These are phyloP conservation scores for Cytospora mali DNA, from an alignment of 2,329 filamentous ascomycete species.

Conservation along the genomic window DNA sequence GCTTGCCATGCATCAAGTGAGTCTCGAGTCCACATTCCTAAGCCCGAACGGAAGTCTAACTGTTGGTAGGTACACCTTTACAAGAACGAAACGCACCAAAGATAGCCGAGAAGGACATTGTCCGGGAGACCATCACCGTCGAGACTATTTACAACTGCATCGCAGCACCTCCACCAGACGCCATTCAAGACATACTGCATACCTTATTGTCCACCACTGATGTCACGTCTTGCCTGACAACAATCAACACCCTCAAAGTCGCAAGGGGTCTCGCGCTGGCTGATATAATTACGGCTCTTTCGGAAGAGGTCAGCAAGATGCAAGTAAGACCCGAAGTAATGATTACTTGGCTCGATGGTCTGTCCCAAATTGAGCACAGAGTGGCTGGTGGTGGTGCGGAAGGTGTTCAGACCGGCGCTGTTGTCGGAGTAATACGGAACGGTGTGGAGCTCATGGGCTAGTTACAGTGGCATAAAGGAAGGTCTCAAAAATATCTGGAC, in stretches of 20 bases:
- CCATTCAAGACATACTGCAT: slow-evolving; percentile 80
- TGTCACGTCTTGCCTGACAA: slow-evolving; percentile 84
- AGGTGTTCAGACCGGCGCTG: slow-evolving; percentile 84
- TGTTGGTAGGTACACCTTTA: slow-evolving; percentile 65
- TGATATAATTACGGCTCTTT: slow-evolving; percentile 86
- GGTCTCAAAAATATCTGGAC: not conserved
- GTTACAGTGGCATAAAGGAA: not conserved
- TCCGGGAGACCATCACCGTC: slow-evolving; percentile 79
- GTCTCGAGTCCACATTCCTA: slow-evolving; percentile 30
- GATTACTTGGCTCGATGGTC: slow-evolving; percentile 86
- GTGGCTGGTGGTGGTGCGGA: slow-evolving; percentile 87
- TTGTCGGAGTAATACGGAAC: slow-evolving; percentile 84
- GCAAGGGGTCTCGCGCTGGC: slow-evolving; percentile 86
- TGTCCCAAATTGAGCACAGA: slow-evolving; percentile 92
- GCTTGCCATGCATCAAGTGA: slow-evolving; percentile 93
- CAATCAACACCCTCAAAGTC: slow-evolving; percentile 84
- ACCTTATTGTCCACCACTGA: slow-evolving; percentile 84
- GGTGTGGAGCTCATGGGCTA: slow-evolving; percentile 72
- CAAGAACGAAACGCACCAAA: slow-evolving; percentile 62
- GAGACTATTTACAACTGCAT: slow-evolving; percentile 98
- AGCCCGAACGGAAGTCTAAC: slow-evolving; percentile 10
- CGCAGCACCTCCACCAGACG: slow-evolving; percentile 87
- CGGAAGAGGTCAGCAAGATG: slow-evolving; percentile 78
- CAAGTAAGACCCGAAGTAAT: slow-evolving; percentile 86
- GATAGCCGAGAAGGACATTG: slow-evolving; percentile 64